Evolutionary conservation across 345 rosid genomes (phyloP).

Genomic region (Euphorbia lathyris): DNA sequence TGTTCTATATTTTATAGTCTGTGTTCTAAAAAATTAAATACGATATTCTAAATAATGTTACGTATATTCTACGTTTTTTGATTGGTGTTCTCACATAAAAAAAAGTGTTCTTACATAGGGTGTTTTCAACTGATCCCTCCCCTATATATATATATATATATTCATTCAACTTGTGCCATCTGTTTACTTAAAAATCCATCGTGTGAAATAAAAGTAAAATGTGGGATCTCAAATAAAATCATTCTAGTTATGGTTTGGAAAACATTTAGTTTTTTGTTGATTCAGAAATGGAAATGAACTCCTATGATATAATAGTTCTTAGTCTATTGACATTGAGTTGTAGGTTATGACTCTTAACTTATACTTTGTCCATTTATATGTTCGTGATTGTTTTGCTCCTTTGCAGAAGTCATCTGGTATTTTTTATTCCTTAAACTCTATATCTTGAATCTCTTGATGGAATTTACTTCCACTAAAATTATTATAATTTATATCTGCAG

Average conservation of each 20-base stretch:
- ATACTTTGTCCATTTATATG: neutral
- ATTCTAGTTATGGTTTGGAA: neutral
- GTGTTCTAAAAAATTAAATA: too few relatives aligned
- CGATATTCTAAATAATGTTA: too few relatives aligned
- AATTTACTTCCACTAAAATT: neutral
- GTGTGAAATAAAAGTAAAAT: neutral
- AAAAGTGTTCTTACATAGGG: too few relatives aligned
- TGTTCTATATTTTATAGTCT: too few relatives aligned
- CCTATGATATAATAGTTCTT: neutral
- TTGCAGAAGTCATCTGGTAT: neutral
- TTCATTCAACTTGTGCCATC: neutral
- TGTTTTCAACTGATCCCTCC: neutral
- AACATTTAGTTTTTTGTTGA: neutral
- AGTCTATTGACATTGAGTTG: neutral
- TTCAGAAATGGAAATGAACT: neutral
- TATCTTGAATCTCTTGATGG: neutral
- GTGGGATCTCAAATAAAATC: neutral
- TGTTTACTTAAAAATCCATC: neutral
- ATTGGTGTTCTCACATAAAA: too few relatives aligned
- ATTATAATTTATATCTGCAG: constrained; percentile 49
- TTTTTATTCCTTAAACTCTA: neutral
- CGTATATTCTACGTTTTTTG: too few relatives aligned
- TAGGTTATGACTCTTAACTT: neutral
- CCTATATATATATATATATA: too few relatives aligned
- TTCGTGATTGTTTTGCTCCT: neutral